These are phyloP conservation scores for Cryoendolithus antarcticus DNA, from an alignment of 2,329 filamentous ascomycete species.

Conservation along the genomic window DNA sequence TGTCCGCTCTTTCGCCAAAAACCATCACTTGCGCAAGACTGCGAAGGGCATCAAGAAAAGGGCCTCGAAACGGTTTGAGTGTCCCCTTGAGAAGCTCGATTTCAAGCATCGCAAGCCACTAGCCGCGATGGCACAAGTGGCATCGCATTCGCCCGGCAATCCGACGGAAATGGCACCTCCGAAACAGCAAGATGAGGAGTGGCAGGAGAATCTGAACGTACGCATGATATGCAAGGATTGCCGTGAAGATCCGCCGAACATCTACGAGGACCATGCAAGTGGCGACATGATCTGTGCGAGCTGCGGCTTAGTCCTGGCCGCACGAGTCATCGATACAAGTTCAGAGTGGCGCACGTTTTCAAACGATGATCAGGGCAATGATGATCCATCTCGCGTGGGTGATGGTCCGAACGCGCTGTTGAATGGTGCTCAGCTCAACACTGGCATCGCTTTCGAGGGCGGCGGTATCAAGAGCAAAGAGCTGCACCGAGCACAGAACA, in stretches of 20 bases:
- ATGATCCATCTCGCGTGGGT: constrained; percentile 96
- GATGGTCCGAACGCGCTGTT: constrained; percentile 83
- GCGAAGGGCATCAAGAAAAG: constrained; percentile 34
- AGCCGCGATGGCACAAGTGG: constrained; percentile 22
- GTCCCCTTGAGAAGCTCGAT: constrained; percentile 9
- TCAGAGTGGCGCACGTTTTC: constrained; percentile 99
- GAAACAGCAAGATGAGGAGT: constrained; percentile 34
- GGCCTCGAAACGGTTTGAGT: constrained; percentile 25
- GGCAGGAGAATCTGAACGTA: constrained; percentile 76
- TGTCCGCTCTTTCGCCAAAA: constrained; percentile 39
- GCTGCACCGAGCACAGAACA: constrained; percentile 72
- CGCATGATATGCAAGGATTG: constrained; percentile 82
- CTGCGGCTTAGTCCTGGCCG: constrained; percentile 81
- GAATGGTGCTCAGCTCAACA: constrained; percentile 81
- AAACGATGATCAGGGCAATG: constrained; percentile 92
- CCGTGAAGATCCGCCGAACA: constrained; percentile 75
- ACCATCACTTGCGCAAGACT: constrained; percentile 33
- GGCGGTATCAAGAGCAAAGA: constrained; percentile 58
- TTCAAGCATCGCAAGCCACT: constrained; percentile 18
- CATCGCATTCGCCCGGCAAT: constrained; percentile 29
- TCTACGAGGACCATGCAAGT: constrained; percentile 84
- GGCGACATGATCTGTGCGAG: constrained; percentile 87
- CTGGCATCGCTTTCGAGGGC: constrained; percentile 74
- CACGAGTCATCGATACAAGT: constrained; percentile 86
- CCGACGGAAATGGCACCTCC: constrained; percentile 26